Evolutionary conservation across 306 rosid genomes (phyloP), one percentile per base, ranked within the genome.

Genomic region (Malus sylvestris): DNA sequence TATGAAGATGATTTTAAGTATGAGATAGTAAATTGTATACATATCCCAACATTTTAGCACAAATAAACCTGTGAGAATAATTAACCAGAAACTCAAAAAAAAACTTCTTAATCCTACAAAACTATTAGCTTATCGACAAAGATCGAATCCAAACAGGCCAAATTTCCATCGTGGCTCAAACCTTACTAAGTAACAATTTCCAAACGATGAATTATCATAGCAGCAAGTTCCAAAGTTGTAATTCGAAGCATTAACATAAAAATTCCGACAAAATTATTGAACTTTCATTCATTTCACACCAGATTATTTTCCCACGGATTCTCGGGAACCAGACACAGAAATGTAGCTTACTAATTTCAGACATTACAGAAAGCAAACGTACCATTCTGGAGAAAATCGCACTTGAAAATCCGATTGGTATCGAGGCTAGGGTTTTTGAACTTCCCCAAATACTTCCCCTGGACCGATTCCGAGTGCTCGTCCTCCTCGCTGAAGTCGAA

Each of bases 401-500:
- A 64, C 67, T 79, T 81, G 76, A 57, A 77, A 63, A 33, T 33
- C 67, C 80, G 58, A 60, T 68, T 74, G 10, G 64, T 70, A 10
- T 67, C 82, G 70, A 38, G 42, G 71, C 68, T 78, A 80, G 91
- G 86, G 91, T 73, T 86, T 73, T 80, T 75, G 66, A 76, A 73
- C 59, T 81, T 80, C 51, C 13, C 52, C 33, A 72, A 27, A 27
- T 35, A 74, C 23, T 82, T 88, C 10, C 49, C 81, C 51, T 84
- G 49, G 65, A 70, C 71, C 72, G 75, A 64, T 53, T 85, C 87
- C 4, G 76, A 63, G 6, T 29, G 81, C 69, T 79, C 90, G 32
- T 91, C 98, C 30, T 90, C 89, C 59, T 86, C 86, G 64, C 77
- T 79, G 84, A 83, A 91, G 79, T 88, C 96, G 83, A 85, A 87